Base-by-base conservation (phyloP, 1,284 basidiomycete species). In the Naganishia sp. region DNA sequence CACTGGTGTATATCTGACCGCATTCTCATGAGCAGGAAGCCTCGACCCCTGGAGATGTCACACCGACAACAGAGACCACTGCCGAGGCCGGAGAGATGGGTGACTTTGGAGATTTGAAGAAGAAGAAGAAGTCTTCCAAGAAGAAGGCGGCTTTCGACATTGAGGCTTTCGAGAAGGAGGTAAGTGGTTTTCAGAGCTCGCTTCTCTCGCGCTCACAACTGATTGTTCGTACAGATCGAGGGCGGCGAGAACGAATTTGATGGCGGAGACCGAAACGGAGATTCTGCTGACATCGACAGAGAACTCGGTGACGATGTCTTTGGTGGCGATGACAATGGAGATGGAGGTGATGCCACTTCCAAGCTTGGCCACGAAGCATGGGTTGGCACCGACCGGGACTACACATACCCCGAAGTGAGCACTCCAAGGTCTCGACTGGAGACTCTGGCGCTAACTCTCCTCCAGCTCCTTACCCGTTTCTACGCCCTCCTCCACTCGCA, bases 311-410 rank as follows among this genome's bases (percentile, higher is more conserved):
- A 93, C 10, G 89, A 94, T 81, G 86, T 89, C 2, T 94, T 94
- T 74, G 75, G 75, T 15, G 75, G 77, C 49, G 69, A 69, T 36
- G 77, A 74, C 18, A 73, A 66, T 36, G 87, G 87, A 4, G 84
- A 84, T 48, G 82, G 80, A 42, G 79, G 87, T 33, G 88, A 88
- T 68, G 83, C 76, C 1, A 83, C 64, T 6, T 69, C 63, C 15
- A 76, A 75, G 59, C 63, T 73, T 61, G 72, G 80, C 69, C 75
- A 90, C 54, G 82, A 83, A 71, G 76, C 81, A 67, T 94, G 96
- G 96, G 84, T 96, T 45, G 87, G 88, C 74, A 92, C 88, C 70
- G 92, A 95, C 79, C 87, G 95, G 50, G 95, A 98, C 80, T 96
- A 98, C 76, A 90, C 87, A 28, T 99, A 99, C 79, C 86, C 86